Base-by-base conservation (phyloP, 164 flowering plant species). In the Chimonanthus salicifolius region DNA sequence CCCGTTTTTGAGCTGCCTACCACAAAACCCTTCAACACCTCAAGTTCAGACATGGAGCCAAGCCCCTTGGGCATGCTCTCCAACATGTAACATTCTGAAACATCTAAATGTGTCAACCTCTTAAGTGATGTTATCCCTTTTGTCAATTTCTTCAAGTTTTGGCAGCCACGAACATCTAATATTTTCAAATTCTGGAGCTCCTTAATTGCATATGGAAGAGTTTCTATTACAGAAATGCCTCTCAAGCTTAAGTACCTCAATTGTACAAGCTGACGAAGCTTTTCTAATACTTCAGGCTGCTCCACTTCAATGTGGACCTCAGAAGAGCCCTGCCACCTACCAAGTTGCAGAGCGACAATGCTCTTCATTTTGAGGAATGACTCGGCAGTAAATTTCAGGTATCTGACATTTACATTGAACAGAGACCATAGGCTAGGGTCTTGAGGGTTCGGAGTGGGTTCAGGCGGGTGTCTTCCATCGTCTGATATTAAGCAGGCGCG, bases 11-110 rank as follows among this genome's bases (percentile, higher is more conserved):
- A 70, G 13, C 70, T 43, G 7, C 48, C 62, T 0, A 87, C 54
- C 45, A 84, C 82, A 67, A 87, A 85, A 43, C 90, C 90, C 70
- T 85, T 87, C 0, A 87, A 80, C 60, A 87, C 86, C 74, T 68
- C 51, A 11, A 87, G 81, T 16, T 82, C 11, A 0, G 72, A 44
- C 2, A 87, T 84, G 13, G 3, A 2, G 0, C 71, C 49, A 3
- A 85, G 70, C 60, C 69, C 85, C 73, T 71, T 75, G 4, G 90
- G 90, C 77, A 87, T 77, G 67, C 69, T 9, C 4, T 78, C 82
- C 5, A 75, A 13, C 68, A 69, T 7, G 75, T 82, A 84, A 73
- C 88, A 87, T 49, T 83, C 82, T 1, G 88, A 85, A 8, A 87
- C 66, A 64, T 87, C 90, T 76, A 87, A 73, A 54, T 84, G 84